Percentiles rank a stretch among this genome's conserved stretches.
Conservation (phyloP, 768 basidiomycete species). For the Mycena venus region DNA sequence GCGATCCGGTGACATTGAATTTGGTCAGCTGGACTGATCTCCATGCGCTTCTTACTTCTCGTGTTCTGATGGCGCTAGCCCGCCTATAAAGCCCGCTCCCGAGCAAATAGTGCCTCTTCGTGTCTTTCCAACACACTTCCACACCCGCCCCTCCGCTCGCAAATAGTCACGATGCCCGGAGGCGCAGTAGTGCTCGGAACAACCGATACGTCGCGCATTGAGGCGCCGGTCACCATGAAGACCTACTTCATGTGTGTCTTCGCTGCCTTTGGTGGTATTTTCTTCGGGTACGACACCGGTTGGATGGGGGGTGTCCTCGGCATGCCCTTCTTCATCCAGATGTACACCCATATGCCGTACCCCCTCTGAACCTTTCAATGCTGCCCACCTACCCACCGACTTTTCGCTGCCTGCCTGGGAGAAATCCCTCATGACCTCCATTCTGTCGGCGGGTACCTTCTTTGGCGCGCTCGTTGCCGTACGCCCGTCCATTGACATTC, state of each 20-base stretch:
- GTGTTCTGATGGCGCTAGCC: neutral
- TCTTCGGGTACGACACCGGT: slow-evolving; percentile 86
- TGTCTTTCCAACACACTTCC: slow-evolving; percentile 4
- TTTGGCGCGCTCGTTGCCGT: slow-evolving; percentile 72
- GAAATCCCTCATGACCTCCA: slow-evolving; percentile 66
- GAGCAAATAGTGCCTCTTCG: neutral
- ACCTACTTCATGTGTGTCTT: slow-evolving; percentile 44
- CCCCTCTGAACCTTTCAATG: neutral
- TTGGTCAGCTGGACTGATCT: neutral
- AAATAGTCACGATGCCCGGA: slow-evolving; percentile 25
- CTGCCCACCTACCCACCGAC: slow-evolving; percentile 31
- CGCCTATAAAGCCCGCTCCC: neutral
- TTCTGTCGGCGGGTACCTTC: slow-evolving; percentile 90
- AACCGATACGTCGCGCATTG: slow-evolving; percentile 27
- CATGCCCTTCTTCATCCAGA: slow-evolving; percentile 70
- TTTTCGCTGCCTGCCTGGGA: slow-evolving; percentile 61
- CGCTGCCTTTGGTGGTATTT: slow-evolving; percentile 64
- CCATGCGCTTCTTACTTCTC: neutral
- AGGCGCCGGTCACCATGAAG: slow-evolving; percentile 30
- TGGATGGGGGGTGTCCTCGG: slow-evolving; percentile 83
- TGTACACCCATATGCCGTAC: slow-evolving; percentile 14
- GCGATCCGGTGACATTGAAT: neutral
- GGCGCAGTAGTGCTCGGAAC: slow-evolving; percentile 30
- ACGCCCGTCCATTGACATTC: slow-evolving; percentile 45
- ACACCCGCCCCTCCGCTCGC: neutral